A percentile compares a stretch with the other conserved stretches of the same genome.
phyloP scores from a whole-genome alignment of 805 yeast genomes.

The Scheffersomyces stipitis region DNA sequence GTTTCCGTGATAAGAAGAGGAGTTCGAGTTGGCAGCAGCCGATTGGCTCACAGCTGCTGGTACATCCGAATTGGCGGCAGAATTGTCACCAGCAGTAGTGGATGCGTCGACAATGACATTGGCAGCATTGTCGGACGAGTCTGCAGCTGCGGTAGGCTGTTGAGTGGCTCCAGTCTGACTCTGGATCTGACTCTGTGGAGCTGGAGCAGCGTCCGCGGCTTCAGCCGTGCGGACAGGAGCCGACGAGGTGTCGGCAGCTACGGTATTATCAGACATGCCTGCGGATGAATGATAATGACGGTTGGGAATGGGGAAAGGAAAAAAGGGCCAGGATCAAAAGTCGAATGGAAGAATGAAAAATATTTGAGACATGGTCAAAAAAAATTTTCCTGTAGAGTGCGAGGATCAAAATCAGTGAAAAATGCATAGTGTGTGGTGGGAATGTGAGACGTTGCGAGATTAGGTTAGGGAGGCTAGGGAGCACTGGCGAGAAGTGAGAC shows the following conservation, averaged over 20 bases:
- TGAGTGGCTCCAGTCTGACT: too few relatives aligned
- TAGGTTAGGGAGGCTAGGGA: too few relatives aligned
- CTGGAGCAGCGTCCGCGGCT: too few relatives aligned
- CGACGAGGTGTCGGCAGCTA: conserved; percentile 8
- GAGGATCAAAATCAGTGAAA: too few relatives aligned
- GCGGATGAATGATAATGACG: conserved; percentile 5
- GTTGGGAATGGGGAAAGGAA: conserved; percentile 6
- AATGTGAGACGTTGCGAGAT: too few relatives aligned
- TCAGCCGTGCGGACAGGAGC: conserved; percentile 7
- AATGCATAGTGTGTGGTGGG: too few relatives aligned
- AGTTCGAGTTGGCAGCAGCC: conserved; percentile 1
- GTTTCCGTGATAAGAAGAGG: conserved; percentile 6
- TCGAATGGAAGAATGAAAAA: too few relatives aligned
- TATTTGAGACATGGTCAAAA: neutral
- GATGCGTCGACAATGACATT: conserved; percentile 4
- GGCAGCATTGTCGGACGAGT: conserved; percentile 4
- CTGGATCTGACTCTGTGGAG: too few relatives aligned
- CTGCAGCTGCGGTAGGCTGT: neutral
- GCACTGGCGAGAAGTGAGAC: too few relatives aligned
- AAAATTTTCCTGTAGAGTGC: neutral
- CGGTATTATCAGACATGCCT: conserved; percentile 17
- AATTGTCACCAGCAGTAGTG: conserved; percentile 4
- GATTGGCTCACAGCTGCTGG: conserved; percentile 2
- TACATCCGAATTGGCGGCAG: conserved; percentile 5
- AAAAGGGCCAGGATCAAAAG: too few relatives aligned